phyloP scores from a whole-genome alignment of 257 asterid species.

The Solanum pinnatisectum region DNA sequence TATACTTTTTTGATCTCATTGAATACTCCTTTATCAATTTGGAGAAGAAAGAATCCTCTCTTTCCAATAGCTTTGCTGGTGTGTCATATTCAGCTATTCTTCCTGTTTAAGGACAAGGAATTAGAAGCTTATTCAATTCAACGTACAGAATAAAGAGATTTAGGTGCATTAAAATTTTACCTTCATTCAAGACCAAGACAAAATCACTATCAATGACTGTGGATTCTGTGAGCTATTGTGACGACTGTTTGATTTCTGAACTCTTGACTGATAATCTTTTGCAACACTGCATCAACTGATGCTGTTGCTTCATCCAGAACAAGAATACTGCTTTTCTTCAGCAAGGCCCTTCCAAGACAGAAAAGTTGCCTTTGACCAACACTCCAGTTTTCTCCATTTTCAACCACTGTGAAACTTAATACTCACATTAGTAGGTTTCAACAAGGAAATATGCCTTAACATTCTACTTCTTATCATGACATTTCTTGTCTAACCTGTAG shows the following conservation, averaged over 20 bases:
- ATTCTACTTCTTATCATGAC: neutral
- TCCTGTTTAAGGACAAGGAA: constrained; percentile 42
- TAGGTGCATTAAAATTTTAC: constrained; percentile 27
- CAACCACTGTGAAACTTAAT: constrained; percentile 51
- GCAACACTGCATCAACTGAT: constrained; percentile 78
- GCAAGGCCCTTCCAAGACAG: constrained; percentile 88
- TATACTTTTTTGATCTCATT: constrained; percentile 61
- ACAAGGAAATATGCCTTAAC: neutral
- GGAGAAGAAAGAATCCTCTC: constrained; percentile 86
- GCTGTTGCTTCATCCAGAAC: constrained; percentile 97
- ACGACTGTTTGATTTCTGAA: constrained; percentile 70
- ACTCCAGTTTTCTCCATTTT: constrained; percentile 98
- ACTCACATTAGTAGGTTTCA: neutral
- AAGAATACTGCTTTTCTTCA: constrained; percentile 85
- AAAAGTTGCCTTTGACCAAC: constrained; percentile 92
- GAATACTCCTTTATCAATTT: constrained; percentile 83
- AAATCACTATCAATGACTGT: constrained; percentile 89
- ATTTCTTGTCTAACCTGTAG: constrained; percentile 34
- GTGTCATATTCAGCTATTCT: constrained; percentile 82
- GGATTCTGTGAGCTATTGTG: constrained; percentile 97
- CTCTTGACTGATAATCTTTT: constrained; percentile 60
- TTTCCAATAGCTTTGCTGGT: constrained; percentile 74
- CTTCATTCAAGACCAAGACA: constrained; percentile 88
- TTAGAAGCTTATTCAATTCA: neutral
- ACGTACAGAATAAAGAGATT: neutral